These are phyloP conservation scores for Thelonectria discophora DNA, from an alignment of 2,329 filamentous ascomycete genomes.

Conservation along the genomic window DNA sequence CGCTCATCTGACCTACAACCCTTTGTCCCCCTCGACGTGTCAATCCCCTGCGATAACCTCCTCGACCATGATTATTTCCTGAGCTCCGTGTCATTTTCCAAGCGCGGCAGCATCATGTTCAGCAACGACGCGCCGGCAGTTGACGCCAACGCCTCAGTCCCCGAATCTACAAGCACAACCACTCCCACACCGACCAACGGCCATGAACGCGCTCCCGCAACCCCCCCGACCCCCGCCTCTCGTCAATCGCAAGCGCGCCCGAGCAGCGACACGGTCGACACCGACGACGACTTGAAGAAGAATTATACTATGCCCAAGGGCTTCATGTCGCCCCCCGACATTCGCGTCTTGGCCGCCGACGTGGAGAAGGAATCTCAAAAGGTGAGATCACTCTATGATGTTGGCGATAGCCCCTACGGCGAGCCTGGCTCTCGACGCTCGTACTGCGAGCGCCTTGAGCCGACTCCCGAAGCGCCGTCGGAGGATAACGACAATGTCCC, in stretches of 20 bases:
- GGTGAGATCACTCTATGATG: slow-evolving; percentile 72
- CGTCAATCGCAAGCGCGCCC: slow-evolving; percentile 35
- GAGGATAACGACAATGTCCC: slow-evolving; percentile 63
- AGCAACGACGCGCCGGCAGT: slow-evolving; percentile 50
- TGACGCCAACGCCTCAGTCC: slow-evolving; percentile 33
- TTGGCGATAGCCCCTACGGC: slow-evolving; percentile 61
- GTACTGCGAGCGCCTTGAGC: slow-evolving; percentile 59
- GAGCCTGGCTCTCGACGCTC: slow-evolving; percentile 60
- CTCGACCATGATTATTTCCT: slow-evolving; percentile 68
- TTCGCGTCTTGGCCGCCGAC: slow-evolving; percentile 63
- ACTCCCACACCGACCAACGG: slow-evolving; percentile 23
- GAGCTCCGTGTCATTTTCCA: slow-evolving; percentile 66
- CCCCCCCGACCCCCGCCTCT: slow-evolving; percentile 38
- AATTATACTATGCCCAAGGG: slow-evolving; percentile 28
- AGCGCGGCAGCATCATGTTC: slow-evolving; percentile 71
- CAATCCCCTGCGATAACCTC: slow-evolving; percentile 65
- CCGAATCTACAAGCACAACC: slow-evolving; percentile 9
- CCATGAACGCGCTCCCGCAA: slow-evolving; percentile 32
- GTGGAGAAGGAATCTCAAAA: slow-evolving; percentile 71
- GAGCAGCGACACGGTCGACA: slow-evolving; percentile 39
- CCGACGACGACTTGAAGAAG: slow-evolving; percentile 28
- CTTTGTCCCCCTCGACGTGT: slow-evolving; percentile 63
- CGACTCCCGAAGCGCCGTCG: slow-evolving; percentile 60
- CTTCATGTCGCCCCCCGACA: slow-evolving; percentile 53
- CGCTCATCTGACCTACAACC: slow-evolving; percentile 43